phyloP scores from a whole-genome alignment of 805 yeast genomes.

The Metschnikowia aberdeeniae region DNA sequence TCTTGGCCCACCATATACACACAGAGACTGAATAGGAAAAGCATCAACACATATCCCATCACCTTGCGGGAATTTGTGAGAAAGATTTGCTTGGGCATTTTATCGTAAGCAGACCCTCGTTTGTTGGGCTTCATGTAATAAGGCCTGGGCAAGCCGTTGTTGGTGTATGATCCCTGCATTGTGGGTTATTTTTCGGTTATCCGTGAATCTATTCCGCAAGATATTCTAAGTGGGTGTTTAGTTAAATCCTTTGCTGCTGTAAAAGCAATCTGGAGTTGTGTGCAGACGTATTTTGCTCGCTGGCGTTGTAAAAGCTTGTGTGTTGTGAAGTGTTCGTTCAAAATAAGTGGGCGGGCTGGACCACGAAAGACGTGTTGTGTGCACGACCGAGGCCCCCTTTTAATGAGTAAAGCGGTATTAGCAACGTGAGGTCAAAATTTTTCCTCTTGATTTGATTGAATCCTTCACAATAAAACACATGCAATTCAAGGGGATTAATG shows the following conservation, averaged over 20 bases:
- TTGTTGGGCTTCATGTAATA: constrained; percentile 43
- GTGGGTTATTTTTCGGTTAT: neutral
- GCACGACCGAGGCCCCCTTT: neutral
- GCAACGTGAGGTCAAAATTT: neutral
- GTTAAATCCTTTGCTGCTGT: no score
- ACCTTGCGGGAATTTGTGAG: constrained; percentile 36
- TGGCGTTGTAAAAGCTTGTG: no score
- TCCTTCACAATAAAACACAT: no score
- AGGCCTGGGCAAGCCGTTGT: constrained; percentile 43
- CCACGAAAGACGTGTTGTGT: neutral
- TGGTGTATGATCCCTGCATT: constrained; percentile 45
- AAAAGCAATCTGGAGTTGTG: neutral
- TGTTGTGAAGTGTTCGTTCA: neutral
- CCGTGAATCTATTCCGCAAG: no score
- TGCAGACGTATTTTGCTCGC: neutral
- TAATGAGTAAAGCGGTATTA: neutral
- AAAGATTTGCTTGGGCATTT: constrained; percentile 29
- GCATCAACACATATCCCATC: constrained; percentile 35
- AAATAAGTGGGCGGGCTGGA: neutral
- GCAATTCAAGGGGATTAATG: no score
- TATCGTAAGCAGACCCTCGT: constrained; percentile 34
- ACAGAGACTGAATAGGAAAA: constrained; percentile 30
- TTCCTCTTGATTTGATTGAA: no score
- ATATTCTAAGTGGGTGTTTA: no score
- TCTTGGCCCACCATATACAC: constrained; percentile 36